Percentiles rank a stretch among this genome's conserved stretches.
phyloP scores from a whole-genome alignment of 495 filamentous ascomycete genomes.

The Talaromyces proteolyticus region DNA sequence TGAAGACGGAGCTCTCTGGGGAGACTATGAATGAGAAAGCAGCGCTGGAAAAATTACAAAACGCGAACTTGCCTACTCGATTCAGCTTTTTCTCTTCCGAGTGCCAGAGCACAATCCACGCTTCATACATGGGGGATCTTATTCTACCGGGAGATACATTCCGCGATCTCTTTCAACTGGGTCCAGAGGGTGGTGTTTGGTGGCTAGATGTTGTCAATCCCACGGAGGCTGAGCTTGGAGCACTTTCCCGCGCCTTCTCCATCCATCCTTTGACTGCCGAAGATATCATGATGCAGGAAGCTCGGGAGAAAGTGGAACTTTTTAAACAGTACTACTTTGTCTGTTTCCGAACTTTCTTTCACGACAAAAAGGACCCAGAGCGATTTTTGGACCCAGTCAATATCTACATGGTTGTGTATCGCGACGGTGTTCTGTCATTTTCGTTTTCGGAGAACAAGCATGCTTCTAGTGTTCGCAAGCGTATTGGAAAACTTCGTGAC shows the following conservation, averaged over 20 bases:
- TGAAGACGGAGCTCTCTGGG: constrained; percentile 13
- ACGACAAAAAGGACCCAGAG: constrained; percentile 71
- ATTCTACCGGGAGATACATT: constrained; percentile 84
- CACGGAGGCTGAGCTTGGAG: constrained; percentile 79
- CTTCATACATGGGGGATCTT: constrained; percentile 79
- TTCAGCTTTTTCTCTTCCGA: constrained; percentile 97
- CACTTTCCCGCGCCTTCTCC: constrained; percentile 85
- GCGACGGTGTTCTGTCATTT: constrained; percentile 90
- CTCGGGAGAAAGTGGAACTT: constrained; percentile 95
- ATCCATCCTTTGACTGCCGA: constrained; percentile 92
- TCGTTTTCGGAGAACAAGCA: constrained; percentile 82
- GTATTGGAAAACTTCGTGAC: constrained; percentile 88
- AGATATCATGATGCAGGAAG: constrained; percentile 90
- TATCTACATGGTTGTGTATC: constrained; percentile 94
- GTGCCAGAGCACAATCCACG: constrained; percentile 84
- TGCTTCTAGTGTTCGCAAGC: constrained; percentile 78
- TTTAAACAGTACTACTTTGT: constrained; percentile 98
- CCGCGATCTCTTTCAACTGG: constrained; percentile 79
- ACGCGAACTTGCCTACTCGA: constrained; percentile 57
- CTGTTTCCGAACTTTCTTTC: constrained; percentile 89
- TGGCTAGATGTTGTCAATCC: constrained; percentile 94
- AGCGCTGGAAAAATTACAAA: constrained; percentile 26
- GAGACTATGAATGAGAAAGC: constrained; percentile 27
- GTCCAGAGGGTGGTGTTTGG: constrained; percentile 73
- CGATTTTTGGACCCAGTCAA: constrained; percentile 84